phyloP scores from a whole-genome alignment of 805 yeast species.

The fission yeast (Schizosaccharomyces pombe) region ASM294v3 CU329670.1:4374001-4374500 shows the following conservation, averaged over 20 bases:
- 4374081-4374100: neutral
- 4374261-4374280: neutral
- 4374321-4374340: no score
- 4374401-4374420: slow-evolving; percentile 4
- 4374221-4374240: slow-evolving; percentile 2
- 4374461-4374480: neutral
- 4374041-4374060: slow-evolving; percentile 3
- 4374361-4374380: neutral
- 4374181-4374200: neutral
- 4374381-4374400: neutral
- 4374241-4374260: slow-evolving; percentile 6
- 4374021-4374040: slow-evolving; percentile 4
- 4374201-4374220: neutral
- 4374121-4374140: slow-evolving; percentile 6
- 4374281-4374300: neutral
- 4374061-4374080: slow-evolving; percentile 5
- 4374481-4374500: neutral
- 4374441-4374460: slow-evolving; percentile 4
- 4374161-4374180: slow-evolving; percentile 3
- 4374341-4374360: neutral
- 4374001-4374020: slow-evolving; percentile 5
- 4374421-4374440: slow-evolving; percentile 3
- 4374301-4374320: no score
- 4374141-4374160: slow-evolving; percentile 5
- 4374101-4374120: slow-evolving; percentile 3